Conservation (phyloP, 768 basidiomycete genomes). For the Clitopilus hobsonii region DNA sequence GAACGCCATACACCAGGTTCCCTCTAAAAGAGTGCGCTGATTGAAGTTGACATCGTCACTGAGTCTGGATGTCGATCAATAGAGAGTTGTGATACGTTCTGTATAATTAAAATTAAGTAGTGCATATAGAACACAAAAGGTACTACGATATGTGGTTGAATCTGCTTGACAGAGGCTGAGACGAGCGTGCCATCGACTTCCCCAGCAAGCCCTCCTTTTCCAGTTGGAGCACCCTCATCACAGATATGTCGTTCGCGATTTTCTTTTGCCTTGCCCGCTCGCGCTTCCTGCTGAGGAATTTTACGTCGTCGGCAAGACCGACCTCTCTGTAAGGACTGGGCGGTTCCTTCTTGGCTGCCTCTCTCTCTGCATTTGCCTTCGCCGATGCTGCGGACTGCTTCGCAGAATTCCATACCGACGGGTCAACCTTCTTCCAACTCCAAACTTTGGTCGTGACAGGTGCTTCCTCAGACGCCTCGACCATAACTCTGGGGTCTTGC, state of each 20-base stretch:
- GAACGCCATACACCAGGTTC: too few species aligned
- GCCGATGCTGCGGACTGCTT: background rate
- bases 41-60: too few species aligned
- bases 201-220: background rate
- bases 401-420: conserved; percentile 1
- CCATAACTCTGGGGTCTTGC: conserved; percentile 15
- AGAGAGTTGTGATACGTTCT: background rate
- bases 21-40: too few species aligned
- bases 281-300: conserved; percentile 54
- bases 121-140: background rate
- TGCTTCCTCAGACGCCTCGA: conserved; percentile 5
- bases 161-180: background rate
- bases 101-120: too few species aligned
- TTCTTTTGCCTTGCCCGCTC: conserved; percentile 40
- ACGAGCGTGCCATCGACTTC: background rate
- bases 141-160: background rate
- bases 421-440: conserved; percentile 30
- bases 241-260: conserved; percentile 36
- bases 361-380: background rate
- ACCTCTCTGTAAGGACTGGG: conserved; percentile 30
- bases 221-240: conserved; percentile 19
- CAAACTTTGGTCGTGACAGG: conserved; percentile 27
- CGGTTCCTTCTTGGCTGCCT: background rate
- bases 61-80: too few species aligned
- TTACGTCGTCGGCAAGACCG: conserved; percentile 45